A percentile compares a stretch with the other conserved stretches of the same genome.
phyloP scores from a whole-genome alignment of 768 basidiomycete genomes.

The Clitopilus passeckerianus region DNA sequence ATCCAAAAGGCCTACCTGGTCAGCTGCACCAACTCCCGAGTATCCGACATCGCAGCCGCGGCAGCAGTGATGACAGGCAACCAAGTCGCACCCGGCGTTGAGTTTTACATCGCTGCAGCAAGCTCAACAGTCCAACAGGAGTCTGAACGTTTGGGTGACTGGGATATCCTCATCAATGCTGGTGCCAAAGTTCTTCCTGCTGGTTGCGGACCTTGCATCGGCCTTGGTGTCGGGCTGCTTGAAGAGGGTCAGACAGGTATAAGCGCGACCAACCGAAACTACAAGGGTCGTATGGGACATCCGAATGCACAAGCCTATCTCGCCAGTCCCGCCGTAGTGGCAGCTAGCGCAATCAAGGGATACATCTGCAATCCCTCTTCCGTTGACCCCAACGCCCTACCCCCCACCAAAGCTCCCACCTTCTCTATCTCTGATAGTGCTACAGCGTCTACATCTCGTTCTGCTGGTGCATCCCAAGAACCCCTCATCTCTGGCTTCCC shows the following conservation, averaged over 20 bases:
- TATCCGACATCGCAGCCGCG: constrained; percentile 89
- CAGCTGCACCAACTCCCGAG: constrained; percentile 95
- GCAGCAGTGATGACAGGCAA: constrained; percentile 84
- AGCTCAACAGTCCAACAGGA: constrained; percentile 90
- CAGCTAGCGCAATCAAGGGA: constrained; percentile 90
- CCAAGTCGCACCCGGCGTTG: constrained; percentile 81
- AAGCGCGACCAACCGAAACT: constrained; percentile 97
- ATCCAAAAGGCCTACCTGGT: constrained; percentile 99
- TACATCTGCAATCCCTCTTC: constrained; percentile 82
- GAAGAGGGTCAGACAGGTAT: constrained; percentile 96
- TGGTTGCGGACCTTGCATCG: constrained; percentile 98
- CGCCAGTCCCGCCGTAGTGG: constrained; percentile 94
- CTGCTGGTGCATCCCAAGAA: constrained; percentile 39
- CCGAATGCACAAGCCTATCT: constrained; percentile 95
- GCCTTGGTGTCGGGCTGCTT: constrained; percentile 86
- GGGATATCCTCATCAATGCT: constrained; percentile 80
- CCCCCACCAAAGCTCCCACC: constrained; percentile 45
- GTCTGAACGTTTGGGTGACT: constrained; percentile 80
- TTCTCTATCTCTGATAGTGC: constrained; percentile 46
- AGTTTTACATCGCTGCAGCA: constrained; percentile 97
- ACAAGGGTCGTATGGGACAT: constrained; percentile 98
- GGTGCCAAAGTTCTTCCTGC: constrained; percentile 93
- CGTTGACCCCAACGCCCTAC: constrained; percentile 48
- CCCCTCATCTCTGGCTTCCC: constrained; percentile 83
- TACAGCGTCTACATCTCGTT: constrained; percentile 16